phyloP scores from a whole-genome alignment of 495 filamentous ascomycete genomes.

The Pseudevernia furfuracea region DNA sequence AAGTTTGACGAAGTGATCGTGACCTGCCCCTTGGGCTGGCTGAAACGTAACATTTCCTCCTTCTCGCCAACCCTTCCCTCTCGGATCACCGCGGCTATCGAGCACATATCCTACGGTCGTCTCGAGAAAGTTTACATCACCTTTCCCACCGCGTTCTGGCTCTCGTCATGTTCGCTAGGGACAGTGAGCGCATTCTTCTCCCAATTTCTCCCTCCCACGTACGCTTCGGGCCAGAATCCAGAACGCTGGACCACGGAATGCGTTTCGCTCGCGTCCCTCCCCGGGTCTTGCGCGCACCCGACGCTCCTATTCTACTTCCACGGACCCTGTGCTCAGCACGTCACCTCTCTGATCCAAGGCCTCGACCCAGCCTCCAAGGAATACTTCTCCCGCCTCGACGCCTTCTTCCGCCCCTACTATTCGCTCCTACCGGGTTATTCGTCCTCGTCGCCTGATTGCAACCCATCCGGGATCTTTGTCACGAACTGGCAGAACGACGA shows the following conservation, averaged over 20 bases:
- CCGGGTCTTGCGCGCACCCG: constrained; percentile 55
- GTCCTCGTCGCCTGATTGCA: constrained; percentile 45
- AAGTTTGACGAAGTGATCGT: constrained; percentile 80
- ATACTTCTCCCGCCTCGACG: constrained; percentile 42
- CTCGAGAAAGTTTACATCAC: constrained; percentile 90
- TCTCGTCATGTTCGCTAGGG: constrained; percentile 23
- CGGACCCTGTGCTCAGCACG: constrained; percentile 49
- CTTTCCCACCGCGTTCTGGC: constrained; percentile 69
- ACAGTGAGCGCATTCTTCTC: constrained; percentile 42
- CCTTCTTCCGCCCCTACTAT: constrained; percentile 68
- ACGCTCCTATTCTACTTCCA: constrained; percentile 91
- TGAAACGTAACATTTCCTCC: constrained; percentile 63
- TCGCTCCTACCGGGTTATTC: constrained; percentile 63
- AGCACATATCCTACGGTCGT: constrained; percentile 72
- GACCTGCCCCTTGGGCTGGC: constrained; percentile 80
- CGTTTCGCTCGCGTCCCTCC: constrained; percentile 67
- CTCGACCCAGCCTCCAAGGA: constrained; percentile 27
- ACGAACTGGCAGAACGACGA: constrained; percentile 80
- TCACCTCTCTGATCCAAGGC: constrained; percentile 39
- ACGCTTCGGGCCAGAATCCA: constrained; percentile 54
- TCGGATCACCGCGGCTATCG: constrained; percentile 62
- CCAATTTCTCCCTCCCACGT: constrained; percentile 58
- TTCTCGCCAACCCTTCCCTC: constrained; percentile 65
- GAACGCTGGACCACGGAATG: constrained; percentile 65
- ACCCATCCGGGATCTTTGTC: constrained; percentile 53